Percentiles rank a stretch among this genome's conserved stretches.
Evolutionary conservation across 2,329 filamentous ascomycete species (phyloP).

Genomic region (Bisporella sp.): DNA sequence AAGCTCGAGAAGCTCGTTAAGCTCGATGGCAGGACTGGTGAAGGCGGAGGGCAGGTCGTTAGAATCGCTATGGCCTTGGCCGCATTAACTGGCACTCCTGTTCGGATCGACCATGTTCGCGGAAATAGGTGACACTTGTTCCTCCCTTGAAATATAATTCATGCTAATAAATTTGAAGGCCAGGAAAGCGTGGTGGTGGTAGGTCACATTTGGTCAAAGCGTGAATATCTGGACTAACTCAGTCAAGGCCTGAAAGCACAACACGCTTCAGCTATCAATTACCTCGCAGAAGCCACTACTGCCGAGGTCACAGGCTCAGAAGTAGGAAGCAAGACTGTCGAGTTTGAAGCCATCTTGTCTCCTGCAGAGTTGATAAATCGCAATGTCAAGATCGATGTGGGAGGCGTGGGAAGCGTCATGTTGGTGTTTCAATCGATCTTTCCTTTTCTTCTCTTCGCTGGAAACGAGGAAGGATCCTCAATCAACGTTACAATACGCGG

Average conservation of each 20-base stretch:
- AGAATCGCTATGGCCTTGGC: conserved; percentile 49
- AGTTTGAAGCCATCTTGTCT: conserved; percentile 24
- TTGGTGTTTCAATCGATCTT: conserved; percentile 55
- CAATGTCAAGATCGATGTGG: conserved; percentile 41
- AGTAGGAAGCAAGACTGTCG: conserved; percentile 38
- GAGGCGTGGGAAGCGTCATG: conserved; percentile 47
- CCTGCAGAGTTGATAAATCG: conserved; percentile 26
- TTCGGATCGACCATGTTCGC: conserved; percentile 47
- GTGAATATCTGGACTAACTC: not conserved
- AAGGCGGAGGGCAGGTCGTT: conserved; percentile 56
- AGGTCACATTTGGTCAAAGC: not conserved
- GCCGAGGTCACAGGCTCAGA: conserved; percentile 43
- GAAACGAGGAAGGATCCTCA: conserved; percentile 34
- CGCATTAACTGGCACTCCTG: conserved; percentile 45
- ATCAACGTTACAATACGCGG: conserved; percentile 46
- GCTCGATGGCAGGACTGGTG: conserved; percentile 50
- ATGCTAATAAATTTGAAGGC: not conserved
- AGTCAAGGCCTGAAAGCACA: conserved; percentile 50
- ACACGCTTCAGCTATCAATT: conserved; percentile 49
- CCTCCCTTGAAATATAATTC: not conserved
- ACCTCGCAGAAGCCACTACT: conserved; percentile 43
- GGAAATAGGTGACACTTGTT: conserved; percentile 39
- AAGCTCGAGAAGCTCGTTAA: conserved; percentile 30
- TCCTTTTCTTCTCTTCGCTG: conserved; percentile 50
- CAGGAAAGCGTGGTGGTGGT: conserved; percentile 19